These are phyloP conservation scores for Cryoendolithus antarcticus DNA, from an alignment of 2,329 filamentous ascomycete species.

Conservation along the genomic window DNA sequence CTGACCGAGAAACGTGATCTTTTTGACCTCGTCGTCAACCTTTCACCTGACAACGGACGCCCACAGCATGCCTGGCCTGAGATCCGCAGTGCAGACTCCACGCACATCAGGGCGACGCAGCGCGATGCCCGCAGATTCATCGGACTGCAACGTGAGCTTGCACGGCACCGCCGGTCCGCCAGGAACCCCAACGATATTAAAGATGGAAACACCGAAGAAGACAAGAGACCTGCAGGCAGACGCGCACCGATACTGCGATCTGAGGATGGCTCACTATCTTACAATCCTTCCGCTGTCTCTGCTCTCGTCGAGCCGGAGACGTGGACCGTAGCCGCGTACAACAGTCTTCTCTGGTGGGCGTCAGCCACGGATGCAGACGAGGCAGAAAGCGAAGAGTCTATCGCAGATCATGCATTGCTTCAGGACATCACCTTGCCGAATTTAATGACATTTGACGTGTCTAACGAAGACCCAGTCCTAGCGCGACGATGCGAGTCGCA, in stretches of 20 bases:
- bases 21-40: conserved; percentile 79
- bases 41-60: conserved; percentile 45
- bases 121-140: conserved; percentile 74
- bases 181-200: conserved; percentile 12
- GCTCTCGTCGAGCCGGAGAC: conserved; percentile 42
- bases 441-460: conserved; percentile 6
- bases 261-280: conserved; percentile 4
- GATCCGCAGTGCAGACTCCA: conserved; percentile 52
- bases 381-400: conserved; percentile 41
- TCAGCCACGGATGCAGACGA: conserved; percentile 61
- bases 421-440: conserved; percentile 25
- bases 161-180: conserved; percentile 20
- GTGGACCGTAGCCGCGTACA: conserved; percentile 65
- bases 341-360: conserved; percentile 83
- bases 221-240: not conserved
- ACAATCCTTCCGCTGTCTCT: conserved; percentile 12
- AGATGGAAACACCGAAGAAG: conserved; percentile 13
- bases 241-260: conserved; percentile 3
- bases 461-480: conserved; percentile 6
- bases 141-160: conserved; percentile 42
- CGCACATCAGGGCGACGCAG: conserved; percentile 70
- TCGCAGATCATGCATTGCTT: conserved; percentile 35
- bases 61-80: conserved; percentile 51
- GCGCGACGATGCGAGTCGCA: conserved; percentile 4
- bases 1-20: conserved; percentile 73